Evolutionary conservation across 768 basidiomycete genomes (phyloP), one percentile per base, ranked within the genome.

Genomic region (Clitopilus passeckerianus): DNA sequence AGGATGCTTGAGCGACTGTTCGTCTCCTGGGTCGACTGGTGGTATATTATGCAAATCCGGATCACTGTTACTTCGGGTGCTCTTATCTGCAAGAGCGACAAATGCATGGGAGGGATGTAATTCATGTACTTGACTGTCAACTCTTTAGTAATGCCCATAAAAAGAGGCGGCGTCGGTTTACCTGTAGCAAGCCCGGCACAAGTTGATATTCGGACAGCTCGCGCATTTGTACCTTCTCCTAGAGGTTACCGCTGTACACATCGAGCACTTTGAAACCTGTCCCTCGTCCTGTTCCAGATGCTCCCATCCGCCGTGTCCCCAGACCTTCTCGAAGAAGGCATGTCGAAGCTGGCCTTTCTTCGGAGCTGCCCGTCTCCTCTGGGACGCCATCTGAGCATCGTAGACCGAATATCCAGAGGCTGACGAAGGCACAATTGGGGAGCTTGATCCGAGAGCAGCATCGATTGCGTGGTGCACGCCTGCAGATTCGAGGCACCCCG

Each of bases 91-190:
- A 5, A 95, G 83, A 8, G 84, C 80, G 18, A 95, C 74, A 77
- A 96, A 97, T 1, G 90, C 85, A 67, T 98, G 93, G 0, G 84
- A 82, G 0, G 95, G 95, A 66, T 98, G 95, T 15, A 96, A 83
- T 66, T 95, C 92, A 63, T 95, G 91, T 10, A 95, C 93, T 74
- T 91, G 86, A 67, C 93, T 94, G 62, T 53, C 57, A 58, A 33
- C 43, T 34, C 43, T 20, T 52, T 15, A 54, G 64, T 59, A 16
- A 30, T 62, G 35, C 53, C 7, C 53, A 12, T 1, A 7, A 34
- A 33, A 20, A 59, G 10, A 59, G 12, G 23, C 53, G 41, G 33
- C 30, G 54, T 22, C 20, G 50, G 50, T 62, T 60, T 54, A 92
- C 93, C 89, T 83, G 70, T 91, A 95, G 66, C 92, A 94, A 0